Base-by-base conservation (phyloP, 169 alveolate species). In the Babesia ovata region DNA sequence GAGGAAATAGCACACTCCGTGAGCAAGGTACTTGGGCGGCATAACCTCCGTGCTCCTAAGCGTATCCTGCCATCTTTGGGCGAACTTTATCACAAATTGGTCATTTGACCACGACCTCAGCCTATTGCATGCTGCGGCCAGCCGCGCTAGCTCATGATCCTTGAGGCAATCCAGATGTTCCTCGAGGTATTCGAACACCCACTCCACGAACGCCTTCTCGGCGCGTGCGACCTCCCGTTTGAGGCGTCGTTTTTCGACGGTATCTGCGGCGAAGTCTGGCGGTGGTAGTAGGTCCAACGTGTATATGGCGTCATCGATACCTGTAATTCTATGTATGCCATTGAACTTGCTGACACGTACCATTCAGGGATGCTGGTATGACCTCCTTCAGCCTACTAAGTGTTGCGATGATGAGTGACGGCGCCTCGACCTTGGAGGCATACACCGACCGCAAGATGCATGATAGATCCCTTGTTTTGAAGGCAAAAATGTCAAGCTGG, bases 41-140 rank as follows among this genome's bases (percentile, higher is more conserved):
- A 71, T 58, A 28, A 42, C 52, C 1, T 13, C 71, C n/a, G 24
- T 17, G 9, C 19, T 14, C 13, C 62, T 13, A 0, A 75, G 56
- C 52, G 44, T 10, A 4, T 12, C 29, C 14, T 42, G 36, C 74
- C 84, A 75, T 14, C 71, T 21, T 10, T 21, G 21, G 19, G 86
- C 70, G 36, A 63, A 77, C 8, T 22, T 44, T 2, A 46, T 26
- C 29, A 42, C 72, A 44, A 77, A 77, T 17, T 53, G 53, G 28
- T 77, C 86, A 10, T 29, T 33, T 1, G 86, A 63, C 86, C 86
- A 77, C 39, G 65, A 45, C 12, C 86, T 72, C 12, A 77, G 56
- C n/a, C 86, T 21, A 42, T 77, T 77, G 67, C 84, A 75, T 6
- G 70, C 75, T 11, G 84, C 74, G 13, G 84, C 84, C 42, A 77